Evolutionary conservation across 176 grass and related monocot genomes (phyloP), one percentile per base, ranked within the genome.

Genomic region (Carex pumila): DNA sequence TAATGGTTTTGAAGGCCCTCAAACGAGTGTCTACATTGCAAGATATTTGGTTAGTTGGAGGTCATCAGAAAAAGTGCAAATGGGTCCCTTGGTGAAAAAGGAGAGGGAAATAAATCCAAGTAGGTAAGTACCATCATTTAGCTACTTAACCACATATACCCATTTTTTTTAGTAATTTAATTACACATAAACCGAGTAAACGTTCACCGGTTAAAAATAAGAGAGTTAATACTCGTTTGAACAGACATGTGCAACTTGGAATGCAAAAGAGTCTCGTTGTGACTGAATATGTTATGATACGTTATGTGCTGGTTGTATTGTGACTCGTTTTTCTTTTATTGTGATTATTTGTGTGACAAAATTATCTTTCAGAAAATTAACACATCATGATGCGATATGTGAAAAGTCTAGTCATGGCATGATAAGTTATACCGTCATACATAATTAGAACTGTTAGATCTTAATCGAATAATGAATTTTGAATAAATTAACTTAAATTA

Each of bases 11-110:
- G 37, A 37, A 17, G 56, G 56, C 56, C 56, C 7, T 59, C 0
- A 34, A 34, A 34, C 17, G 25, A 65, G 30, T 37, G 65, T 37
- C 7, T 75, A 75, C 47, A 68, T 2, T 53, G 4, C 47, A 83
- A 83, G 36, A 83, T 83, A 82, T 65, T 61, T 66, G 12, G 59
- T 82, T 83, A 15, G 61, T 83, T 41, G 61, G 25, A 66, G 36
- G 7, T 31, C 55, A 31, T 50, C 39, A 52, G 14, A 67, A 82
- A 82, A 66, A 52, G 80, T 83, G 37, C 22, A 67, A 30, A 45
- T 53, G 80, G 80, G 12, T 22, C 80, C 60, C 61, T 7, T 77
- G 57, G 31, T 14, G 2, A 77, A 75, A 68, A 30, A 56, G 7
- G 45, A 7, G 41, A 45, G 41, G 6, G 39, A 45, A 5, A 73